Evolutionary conservation across 371 early-diverging fungal genomes (phyloP).

Genomic region (Nematocida homosporus): DNA sequence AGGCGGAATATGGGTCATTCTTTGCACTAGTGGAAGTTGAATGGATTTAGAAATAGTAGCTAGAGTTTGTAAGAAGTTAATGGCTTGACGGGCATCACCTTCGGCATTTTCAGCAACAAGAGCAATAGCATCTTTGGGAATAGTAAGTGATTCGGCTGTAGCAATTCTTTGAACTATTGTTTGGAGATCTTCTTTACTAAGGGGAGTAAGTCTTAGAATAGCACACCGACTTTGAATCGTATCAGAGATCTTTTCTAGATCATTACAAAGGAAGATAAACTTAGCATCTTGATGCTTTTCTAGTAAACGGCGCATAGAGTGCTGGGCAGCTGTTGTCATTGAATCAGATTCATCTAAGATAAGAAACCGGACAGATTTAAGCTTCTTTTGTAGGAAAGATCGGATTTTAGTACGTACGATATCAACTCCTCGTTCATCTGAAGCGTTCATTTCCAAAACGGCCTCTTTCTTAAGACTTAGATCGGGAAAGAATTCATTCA

Average conservation of each 20-base stretch:
- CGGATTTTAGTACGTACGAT: slow-evolving; percentile 92
- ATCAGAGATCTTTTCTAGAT: slow-evolving; percentile 90
- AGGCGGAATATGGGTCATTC: slow-evolving; percentile 49
- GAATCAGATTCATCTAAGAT: slow-evolving; percentile 93
- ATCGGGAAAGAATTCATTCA: slow-evolving; percentile 77
- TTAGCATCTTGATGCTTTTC: slow-evolving; percentile 86
- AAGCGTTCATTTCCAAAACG: slow-evolving; percentile 91
- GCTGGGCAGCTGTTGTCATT: slow-evolving; percentile 70
- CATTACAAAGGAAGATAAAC: slow-evolving; percentile 94
- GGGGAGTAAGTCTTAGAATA: slow-evolving; percentile 75
- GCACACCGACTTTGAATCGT: slow-evolving; percentile 96
- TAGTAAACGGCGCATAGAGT: slow-evolving; percentile 90
- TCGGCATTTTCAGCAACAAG: slow-evolving; percentile 87
- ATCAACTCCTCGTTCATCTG: slow-evolving; percentile 95
- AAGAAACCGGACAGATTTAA: slow-evolving; percentile 75
- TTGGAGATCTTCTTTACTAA: slow-evolving; percentile 75
- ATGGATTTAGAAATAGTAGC: slow-evolving; percentile 26
- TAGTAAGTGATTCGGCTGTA: slow-evolving; percentile 73
- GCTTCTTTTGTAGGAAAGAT: slow-evolving; percentile 89
- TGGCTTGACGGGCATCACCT: slow-evolving; percentile 95
- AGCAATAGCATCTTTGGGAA: slow-evolving; percentile 69
- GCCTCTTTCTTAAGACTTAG: slow-evolving; percentile 78
- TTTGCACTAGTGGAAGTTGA: background rate
- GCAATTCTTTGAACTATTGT: slow-evolving; percentile 77
- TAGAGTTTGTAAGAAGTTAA: slow-evolving; percentile 81